A percentile compares a stretch with the other conserved stretches of the same genome.
These are phyloP conservation scores for Wickerhamomyces canadensis DNA, from an alignment of 805 yeast genomes.

Conservation along the genomic window DNA sequence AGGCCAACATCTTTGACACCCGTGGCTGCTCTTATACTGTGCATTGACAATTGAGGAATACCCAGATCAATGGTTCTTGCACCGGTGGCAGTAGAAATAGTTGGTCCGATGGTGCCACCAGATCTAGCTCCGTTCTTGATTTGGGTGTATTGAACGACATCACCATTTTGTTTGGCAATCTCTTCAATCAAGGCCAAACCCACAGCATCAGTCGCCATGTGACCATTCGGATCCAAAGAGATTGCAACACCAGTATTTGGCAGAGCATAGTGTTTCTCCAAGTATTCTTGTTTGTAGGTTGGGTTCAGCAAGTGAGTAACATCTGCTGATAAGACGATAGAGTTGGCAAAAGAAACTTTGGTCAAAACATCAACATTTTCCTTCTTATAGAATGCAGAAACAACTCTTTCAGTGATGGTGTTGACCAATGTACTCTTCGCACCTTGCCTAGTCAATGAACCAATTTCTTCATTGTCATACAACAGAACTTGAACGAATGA, in stretches of 20 bases:
- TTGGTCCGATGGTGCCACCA: slow-evolving; percentile 88
- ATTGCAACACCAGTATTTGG: slow-evolving; percentile 74
- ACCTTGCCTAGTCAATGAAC: slow-evolving; percentile 76
- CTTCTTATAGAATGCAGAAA: slow-evolving; percentile 22
- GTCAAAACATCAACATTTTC: slow-evolving; percentile 20
- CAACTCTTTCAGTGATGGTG: slow-evolving; percentile 52
- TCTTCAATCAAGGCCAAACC: slow-evolving; percentile 68
- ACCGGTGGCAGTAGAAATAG: slow-evolving; percentile 56
- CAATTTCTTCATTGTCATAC: slow-evolving; percentile 81
- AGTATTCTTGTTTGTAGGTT: slow-evolving; percentile 59
- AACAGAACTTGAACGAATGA: slow-evolving; percentile 56
- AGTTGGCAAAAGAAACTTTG: slow-evolving; percentile 56
- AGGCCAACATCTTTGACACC: slow-evolving; percentile 76
- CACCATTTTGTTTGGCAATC: slow-evolving; percentile 59
- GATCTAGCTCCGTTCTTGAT: slow-evolving; percentile 80
- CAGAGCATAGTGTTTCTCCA: slow-evolving; percentile 73
- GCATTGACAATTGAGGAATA: slow-evolving; percentile 82
- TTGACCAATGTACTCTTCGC: slow-evolving; percentile 75
- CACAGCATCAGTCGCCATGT: slow-evolving; percentile 76
- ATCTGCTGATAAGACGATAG: slow-evolving; percentile 78
- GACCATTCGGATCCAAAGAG: slow-evolving; percentile 72
- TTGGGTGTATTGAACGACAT: slow-evolving; percentile 74
- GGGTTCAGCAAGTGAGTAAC: slow-evolving; percentile 82
- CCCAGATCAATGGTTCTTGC: slow-evolving; percentile 79
- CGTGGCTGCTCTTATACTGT: slow-evolving; percentile 74